A percentile compares a stretch with the other conserved stretches of the same genome.
These are phyloP conservation scores for Silene latifolia DNA, from an alignment of 148 eudicot genomes.

Conservation along the genomic window DNA sequence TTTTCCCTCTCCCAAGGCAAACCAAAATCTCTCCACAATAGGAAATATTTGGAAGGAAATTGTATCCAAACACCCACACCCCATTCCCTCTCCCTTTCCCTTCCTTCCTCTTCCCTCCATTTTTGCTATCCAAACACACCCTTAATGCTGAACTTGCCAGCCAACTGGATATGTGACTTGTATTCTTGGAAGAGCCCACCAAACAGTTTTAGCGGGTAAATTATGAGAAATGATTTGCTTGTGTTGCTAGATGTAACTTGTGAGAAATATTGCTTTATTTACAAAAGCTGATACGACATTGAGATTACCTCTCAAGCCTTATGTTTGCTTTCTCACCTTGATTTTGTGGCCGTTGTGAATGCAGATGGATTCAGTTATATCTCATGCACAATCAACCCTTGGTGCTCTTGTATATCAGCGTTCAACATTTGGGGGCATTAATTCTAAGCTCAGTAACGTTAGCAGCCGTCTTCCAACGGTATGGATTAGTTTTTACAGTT, in stretches of 20 bases:
- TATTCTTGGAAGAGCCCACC: not conserved
- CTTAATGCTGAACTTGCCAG: not conserved
- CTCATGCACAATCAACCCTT: slow-evolving; percentile 50
- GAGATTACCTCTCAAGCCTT: not conserved
- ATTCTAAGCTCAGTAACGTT: slow-evolving; percentile 47
- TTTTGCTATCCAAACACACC: no score
- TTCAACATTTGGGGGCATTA: slow-evolving; percentile 51
- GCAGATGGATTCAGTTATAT: slow-evolving; percentile 52
- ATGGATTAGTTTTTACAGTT: slow-evolving; percentile 11
- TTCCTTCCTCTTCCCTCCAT: no score
- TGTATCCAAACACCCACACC: no score
- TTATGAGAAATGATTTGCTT: not conserved
- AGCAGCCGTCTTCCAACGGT: slow-evolving; percentile 53
- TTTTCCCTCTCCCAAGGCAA: no score
- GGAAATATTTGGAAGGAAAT: no score
- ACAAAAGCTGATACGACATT: not conserved
- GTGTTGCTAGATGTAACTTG: not conserved
- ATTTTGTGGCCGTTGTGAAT: slow-evolving; percentile 4
- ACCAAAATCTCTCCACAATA: no score
- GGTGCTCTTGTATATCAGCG: slow-evolving; percentile 46
- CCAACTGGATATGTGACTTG: not conserved
- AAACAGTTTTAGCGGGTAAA: not conserved
- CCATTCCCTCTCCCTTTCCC: no score
- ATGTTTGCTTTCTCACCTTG: not conserved
- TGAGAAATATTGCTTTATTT: not conserved